phyloP scores from a whole-genome alignment of 257 asterid species.

The Jasminum sambac region DNA sequence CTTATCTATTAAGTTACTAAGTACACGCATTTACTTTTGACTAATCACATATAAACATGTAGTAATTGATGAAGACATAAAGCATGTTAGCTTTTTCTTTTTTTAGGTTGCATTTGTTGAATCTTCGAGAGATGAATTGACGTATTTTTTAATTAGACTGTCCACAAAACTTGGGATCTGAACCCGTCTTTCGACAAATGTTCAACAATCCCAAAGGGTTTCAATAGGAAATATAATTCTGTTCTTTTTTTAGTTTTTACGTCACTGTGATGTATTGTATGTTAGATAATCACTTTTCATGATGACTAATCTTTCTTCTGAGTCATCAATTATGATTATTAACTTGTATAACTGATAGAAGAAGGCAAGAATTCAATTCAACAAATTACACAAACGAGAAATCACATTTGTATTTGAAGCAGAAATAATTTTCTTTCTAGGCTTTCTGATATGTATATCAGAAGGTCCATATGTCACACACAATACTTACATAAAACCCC shows the following conservation, averaged over 20 bases:
- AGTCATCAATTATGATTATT: neutral
- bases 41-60: slow-evolving; percentile 4
- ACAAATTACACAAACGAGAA: neutral
- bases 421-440: neutral
- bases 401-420: neutral
- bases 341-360: neutral
- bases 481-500: neutral
- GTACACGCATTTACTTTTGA: neutral
- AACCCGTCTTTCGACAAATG: neutral
- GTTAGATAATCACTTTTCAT: neutral
- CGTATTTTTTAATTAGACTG: neutral
- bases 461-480: neutral
- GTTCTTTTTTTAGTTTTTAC: neutral
- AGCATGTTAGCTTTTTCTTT: slow-evolving; percentile 7
- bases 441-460: slow-evolving; percentile 13
- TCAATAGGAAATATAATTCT: neutral
- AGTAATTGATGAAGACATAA: slow-evolving; percentile 1
- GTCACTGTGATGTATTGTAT: neutral
- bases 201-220: neutral
- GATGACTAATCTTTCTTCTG: neutral
- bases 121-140: neutral
- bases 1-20: too few relatives aligned
- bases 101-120: neutral
- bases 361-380: neutral
- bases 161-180: neutral